Evolutionary conservation across 2,329 filamentous ascomycete genomes (phyloP).

Genomic region (Emmonsiellopsis sp.): DNA sequence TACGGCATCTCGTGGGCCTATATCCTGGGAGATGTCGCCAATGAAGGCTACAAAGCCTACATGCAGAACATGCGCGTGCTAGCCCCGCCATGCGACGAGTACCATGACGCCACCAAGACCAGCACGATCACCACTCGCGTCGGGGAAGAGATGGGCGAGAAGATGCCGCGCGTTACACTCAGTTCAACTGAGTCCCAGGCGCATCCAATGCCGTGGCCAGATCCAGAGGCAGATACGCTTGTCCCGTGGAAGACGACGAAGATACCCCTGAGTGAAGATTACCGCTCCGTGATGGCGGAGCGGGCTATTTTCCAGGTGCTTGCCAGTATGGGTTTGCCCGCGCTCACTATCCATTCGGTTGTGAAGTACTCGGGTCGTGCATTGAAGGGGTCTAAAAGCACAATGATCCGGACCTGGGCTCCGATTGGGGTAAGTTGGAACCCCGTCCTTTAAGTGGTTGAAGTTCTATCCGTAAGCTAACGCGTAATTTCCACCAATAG

Average conservation of each 20-base stretch:
- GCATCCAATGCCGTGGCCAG: slow-evolving; percentile 20
- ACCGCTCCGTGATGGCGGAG: slow-evolving; percentile 81
- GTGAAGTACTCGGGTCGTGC: slow-evolving; percentile 80
- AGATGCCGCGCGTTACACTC: background rate
- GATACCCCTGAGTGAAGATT: slow-evolving; percentile 75
- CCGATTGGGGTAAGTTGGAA: slow-evolving; percentile 72
- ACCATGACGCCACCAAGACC: slow-evolving; percentile 22
- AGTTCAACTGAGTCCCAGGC: slow-evolving; percentile 3
- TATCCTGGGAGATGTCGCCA: slow-evolving; percentile 75
- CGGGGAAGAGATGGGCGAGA: slow-evolving; percentile 5
- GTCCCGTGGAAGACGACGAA: slow-evolving; percentile 33
- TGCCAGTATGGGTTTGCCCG: slow-evolving; percentile 87
- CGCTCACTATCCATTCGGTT: slow-evolving; percentile 87
- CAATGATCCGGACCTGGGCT: slow-evolving; percentile 67
- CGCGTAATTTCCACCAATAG: slow-evolving; percentile 25
- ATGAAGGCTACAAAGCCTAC: slow-evolving; percentile 95
- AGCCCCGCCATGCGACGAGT: slow-evolving; percentile 53
- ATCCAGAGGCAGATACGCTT: slow-evolving; percentile 19
- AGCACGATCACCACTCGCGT: slow-evolving; percentile 2
- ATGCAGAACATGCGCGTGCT: slow-evolving; percentile 69
- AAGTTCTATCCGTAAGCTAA: slow-evolving; percentile 1
- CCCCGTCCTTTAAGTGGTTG: background rate
- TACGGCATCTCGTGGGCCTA: slow-evolving; percentile 93
- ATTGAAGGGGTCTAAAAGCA: slow-evolving; percentile 74
- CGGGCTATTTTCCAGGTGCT: slow-evolving; percentile 81